Base-by-base conservation (phyloP, 2,329 filamentous ascomycete genomes). In the Sporothrix variecibatus region DNA sequence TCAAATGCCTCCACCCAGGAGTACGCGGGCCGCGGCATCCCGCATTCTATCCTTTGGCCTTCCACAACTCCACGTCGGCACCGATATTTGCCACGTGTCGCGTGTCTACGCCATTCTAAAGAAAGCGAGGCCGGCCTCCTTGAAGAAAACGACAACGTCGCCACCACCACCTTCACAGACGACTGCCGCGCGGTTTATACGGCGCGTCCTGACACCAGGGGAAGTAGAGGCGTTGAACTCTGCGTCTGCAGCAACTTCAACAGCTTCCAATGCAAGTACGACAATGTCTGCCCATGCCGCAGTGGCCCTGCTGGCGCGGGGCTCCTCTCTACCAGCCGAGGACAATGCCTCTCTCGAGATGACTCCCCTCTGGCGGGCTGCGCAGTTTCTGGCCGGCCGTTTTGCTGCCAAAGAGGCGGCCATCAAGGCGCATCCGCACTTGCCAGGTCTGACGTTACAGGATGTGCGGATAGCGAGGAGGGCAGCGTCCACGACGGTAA, bases 351-450 rank as follows among this genome's bases (percentile, higher is more conserved):
- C 72, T n/a, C 75, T 76, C 34, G 34, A 34, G 2, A 34, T 5
- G 20, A 17, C 43, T 17, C 43, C 15, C 6, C 73, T 84, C 26
- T 83, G 82, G 80, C 81, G 81, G 26, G 82, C 81, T 4, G 82
- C 84, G 0, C 79, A 79, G 11, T 86, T 83, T 73, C 78, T 87
- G 76, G 85, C 85, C 11, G 85, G 85, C 64, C 82, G 85, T 84
- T 86, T 91, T 79, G 92, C 92, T 0, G 92, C 91, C 8, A 94
- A 94, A 80, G 93, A 94, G 81, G 93, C 92, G 1, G 87, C 87
- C 71, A 90, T 93, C 77, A 94, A 95, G 82, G 92, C 93, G 2
- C 89, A 92, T 76, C 85, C 87, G 1, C 84, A 86, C n/a, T 84
- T 88, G 8, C 62, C 62, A 1, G 82, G 82, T 28, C 81, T 94